Evolutionary conservation across 148 eudicot species (phyloP).

Genomic region (Camellia sinensis): DNA sequence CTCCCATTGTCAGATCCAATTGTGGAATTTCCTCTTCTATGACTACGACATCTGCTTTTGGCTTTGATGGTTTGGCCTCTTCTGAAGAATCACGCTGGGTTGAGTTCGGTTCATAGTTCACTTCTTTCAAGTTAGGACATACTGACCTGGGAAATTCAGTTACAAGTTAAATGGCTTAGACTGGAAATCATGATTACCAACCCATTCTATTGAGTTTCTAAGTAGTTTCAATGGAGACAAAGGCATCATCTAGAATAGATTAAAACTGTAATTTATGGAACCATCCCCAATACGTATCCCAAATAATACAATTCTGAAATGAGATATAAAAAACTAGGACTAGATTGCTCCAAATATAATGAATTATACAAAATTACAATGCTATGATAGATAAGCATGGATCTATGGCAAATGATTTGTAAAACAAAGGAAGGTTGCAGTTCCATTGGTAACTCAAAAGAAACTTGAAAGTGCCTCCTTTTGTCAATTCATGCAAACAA

Average conservation of each 20-base stretch:
- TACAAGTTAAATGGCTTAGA: conserved; percentile 3
- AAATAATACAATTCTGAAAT: not conserved
- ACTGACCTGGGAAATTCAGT: conserved; percentile 29
- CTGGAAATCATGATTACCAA: not conserved
- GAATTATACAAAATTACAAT: not conserved
- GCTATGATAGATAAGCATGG: not conserved
- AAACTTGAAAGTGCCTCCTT: conserved; percentile 1
- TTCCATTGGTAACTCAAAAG: not conserved
- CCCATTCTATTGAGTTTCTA: not conserved
- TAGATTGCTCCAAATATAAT: not conserved
- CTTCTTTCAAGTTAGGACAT: conserved; percentile 24
- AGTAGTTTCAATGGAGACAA: not conserved
- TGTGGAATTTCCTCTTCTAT: conserved; percentile 22
- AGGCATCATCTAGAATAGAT: not conserved
- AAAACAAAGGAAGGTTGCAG: not conserved
- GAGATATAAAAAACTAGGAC: not conserved
- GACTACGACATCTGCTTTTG: conserved; percentile 13
- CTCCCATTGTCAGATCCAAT: conserved; percentile 18
- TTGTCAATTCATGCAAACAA: not conserved
- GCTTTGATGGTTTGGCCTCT: conserved; percentile 21
- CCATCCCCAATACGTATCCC: not conserved
- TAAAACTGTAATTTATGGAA: not conserved
- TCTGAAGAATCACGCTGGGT: conserved; percentile 17
- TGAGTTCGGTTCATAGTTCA: conserved; percentile 26
- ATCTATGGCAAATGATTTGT: not conserved